Base-by-base conservation (phyloP, 2,329 filamentous ascomycete species). In the Paraphoma sp. region DNA sequence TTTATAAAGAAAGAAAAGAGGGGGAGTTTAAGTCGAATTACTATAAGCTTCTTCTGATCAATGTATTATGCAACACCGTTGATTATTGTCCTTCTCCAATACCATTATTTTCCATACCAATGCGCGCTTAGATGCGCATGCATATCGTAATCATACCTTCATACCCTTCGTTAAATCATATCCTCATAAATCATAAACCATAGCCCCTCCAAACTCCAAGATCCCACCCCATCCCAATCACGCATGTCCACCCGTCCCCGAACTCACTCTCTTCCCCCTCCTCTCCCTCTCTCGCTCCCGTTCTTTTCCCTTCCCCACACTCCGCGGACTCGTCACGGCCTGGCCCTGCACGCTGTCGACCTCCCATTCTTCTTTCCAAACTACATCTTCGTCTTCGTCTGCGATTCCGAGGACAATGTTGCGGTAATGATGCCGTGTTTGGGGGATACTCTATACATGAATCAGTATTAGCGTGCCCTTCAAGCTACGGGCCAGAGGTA, bases 401-500 rank as follows among this genome's bases (percentile, higher is more conserved):
- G 41, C 33, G n/a, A 62, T 47, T 6, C 76, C 76, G 17, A 67
- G 56, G 49, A 78, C 54, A 2, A 76, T 52, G 31, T 71, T 71
- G 16, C 67, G 59, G 48, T 71, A 77, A 31, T 70, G 63, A 11
- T 65, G 57, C 11, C 75, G 64, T 5, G 73, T 77, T 56, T 68
- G 65, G 1, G 54, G 59, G 18, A 71, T 58, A 59, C 74, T 76
- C 69, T 67, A 40, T 1, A 41, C 16, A 49, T 8, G 18, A 43
- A 41, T 23, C 11, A 29, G 40, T 11, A 31, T 10, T 31, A 23
- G 30, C 30, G 14, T 28, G 30, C 8, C 7, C 23, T 23, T 23
- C 23, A 23, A 5, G 5, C 23, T 23, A 5, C 3, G 23, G 2
- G 23, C 5, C 3, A 3, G 23, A 23, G 23, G 23, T 5, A 23